These are phyloP conservation scores for Jaminaea rosea DNA, from an alignment of 1,284 basidiomycete genomes.

Conservation along the genomic window DNA sequence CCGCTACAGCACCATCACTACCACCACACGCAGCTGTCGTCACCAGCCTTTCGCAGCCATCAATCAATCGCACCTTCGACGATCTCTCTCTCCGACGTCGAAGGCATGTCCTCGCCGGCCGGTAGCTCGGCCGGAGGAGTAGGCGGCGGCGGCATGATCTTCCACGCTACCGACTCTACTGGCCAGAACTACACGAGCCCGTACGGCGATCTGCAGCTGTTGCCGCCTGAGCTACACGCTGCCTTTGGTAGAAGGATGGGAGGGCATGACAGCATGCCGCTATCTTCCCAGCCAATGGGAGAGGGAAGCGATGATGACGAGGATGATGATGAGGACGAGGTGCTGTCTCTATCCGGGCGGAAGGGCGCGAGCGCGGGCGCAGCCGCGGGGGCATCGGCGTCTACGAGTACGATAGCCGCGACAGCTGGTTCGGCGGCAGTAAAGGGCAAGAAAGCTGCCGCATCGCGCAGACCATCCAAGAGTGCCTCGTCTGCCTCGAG, in stretches of 20 bases:
- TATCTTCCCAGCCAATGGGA: not conserved
- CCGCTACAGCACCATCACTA: not conserved
- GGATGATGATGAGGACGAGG: conserved; percentile 19
- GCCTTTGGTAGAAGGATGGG: not conserved
- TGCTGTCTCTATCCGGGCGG: too few species aligned
- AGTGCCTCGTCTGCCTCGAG: not conserved
- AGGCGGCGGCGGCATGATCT: not conserved
- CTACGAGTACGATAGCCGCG: too few species aligned
- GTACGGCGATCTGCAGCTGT: not conserved
- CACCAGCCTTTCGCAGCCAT: not conserved
- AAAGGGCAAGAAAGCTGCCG: not conserved
- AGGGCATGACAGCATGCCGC: not conserved
- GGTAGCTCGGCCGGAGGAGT: not conserved
- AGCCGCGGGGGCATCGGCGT: too few species aligned
- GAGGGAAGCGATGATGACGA: conserved; percentile 18
- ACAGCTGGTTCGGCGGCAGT: too few species aligned
- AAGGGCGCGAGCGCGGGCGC: too few species aligned
- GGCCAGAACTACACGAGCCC: not conserved
- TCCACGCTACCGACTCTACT: not conserved
- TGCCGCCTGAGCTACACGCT: not conserved
- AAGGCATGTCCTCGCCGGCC: not conserved
- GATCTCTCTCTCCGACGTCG: not conserved
- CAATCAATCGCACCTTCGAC: not conserved
- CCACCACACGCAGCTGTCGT: not conserved
- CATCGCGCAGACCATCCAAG: conserved; percentile 14